A percentile compares a stretch with the other conserved stretches of the same genome.
Conservation (phyloP, 1,284 basidiomycete species). For the Taiwanofungus camphoratus region DNA sequence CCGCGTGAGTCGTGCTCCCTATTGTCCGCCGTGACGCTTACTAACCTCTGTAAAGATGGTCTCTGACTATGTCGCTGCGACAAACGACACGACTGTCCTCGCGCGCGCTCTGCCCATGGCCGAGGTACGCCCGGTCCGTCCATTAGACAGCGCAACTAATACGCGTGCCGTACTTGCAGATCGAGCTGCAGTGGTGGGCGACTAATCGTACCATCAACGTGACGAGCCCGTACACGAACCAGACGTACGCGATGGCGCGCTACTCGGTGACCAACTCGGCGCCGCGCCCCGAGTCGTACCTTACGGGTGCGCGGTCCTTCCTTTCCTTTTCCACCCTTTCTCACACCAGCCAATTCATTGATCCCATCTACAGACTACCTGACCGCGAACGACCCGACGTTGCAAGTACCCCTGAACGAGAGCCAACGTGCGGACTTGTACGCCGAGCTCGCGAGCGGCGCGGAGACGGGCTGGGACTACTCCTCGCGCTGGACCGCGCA, state of each 20-base stretch:
- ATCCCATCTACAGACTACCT: constrained; percentile 60
- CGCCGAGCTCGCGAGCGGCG: constrained; percentile 83
- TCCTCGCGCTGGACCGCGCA: constrained; percentile 43
- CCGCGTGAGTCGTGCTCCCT: constrained; percentile 43
- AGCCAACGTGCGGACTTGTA: constrained; percentile 66
- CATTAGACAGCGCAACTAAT: not conserved
- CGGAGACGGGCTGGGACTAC: constrained; percentile 70
- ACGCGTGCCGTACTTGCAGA: constrained; percentile 30
- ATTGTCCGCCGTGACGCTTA: not conserved
- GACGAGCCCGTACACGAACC: constrained; percentile 67
- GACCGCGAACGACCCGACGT: constrained; percentile 62
- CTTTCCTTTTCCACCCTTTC: not conserved
- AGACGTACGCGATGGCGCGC: constrained; percentile 60
- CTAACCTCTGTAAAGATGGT: constrained; percentile 46
- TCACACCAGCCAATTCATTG: constrained; percentile 9
- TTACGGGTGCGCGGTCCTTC: constrained; percentile 36
- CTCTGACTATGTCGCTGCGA: constrained; percentile 52
- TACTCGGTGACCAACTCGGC: constrained; percentile 80
- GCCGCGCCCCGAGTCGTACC: constrained; percentile 84
- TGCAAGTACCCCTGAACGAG: constrained; percentile 53
- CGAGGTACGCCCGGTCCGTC: constrained; percentile 32
- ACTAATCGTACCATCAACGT: constrained; percentile 71
- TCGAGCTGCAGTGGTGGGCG: constrained; percentile 81
- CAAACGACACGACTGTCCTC: constrained; percentile 61
- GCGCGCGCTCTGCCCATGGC: constrained; percentile 57